Evolutionary conservation across 371 early-diverging fungal genomes (phyloP), one percentile per base, ranked within the genome.

Genomic region (Actinomucor elegans): DNA sequence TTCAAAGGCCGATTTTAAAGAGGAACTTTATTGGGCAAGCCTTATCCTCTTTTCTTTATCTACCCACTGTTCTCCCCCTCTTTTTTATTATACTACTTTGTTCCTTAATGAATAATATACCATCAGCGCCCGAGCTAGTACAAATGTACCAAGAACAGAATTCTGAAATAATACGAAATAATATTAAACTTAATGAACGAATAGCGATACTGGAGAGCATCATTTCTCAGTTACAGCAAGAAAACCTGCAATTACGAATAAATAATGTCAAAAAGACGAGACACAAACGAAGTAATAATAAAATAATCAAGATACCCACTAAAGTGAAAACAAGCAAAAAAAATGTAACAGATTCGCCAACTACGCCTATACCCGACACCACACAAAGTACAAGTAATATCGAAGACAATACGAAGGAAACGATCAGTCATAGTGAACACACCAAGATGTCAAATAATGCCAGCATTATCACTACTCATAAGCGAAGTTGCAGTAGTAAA

Each of bases 131-230:
- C 8, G 26, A 34, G 1, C 17, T 38, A 1, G 4, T 55, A 3
- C 6, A 1, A 4, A 28, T 45, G 37, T 50, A 57, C 21, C 23
- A 45, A 32, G 45, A 38, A 18, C 60, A 59, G 27, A 59, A 59
- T 18, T 3, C 10, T 15, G 60, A 59, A 15, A 49, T 59, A 11
- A 54, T 54, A 14, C 42, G 18, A 20, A 12, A 21, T 1, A 59
- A 59, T 24, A 17, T 44, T 8, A 53, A 12, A 23, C 38, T 59
- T 2, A 43, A 44, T 14, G 54, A 59, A 33, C 42, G 44, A 26
- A 48, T 59, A 9, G 21, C 29, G 3, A n/a, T 27, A 5, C 21
- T 59, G 11, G 60, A 59, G 20, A 38, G 11, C 7, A 17, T 35
- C 0, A 36, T 59, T 35, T 18, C 40, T 10, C 35, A 37, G 20